A percentile compares a stretch with the other conserved stretches of the same genome.
Evolutionary conservation across 257 asterid species (phyloP).

Genomic region (Fraxinus americana): DNA sequence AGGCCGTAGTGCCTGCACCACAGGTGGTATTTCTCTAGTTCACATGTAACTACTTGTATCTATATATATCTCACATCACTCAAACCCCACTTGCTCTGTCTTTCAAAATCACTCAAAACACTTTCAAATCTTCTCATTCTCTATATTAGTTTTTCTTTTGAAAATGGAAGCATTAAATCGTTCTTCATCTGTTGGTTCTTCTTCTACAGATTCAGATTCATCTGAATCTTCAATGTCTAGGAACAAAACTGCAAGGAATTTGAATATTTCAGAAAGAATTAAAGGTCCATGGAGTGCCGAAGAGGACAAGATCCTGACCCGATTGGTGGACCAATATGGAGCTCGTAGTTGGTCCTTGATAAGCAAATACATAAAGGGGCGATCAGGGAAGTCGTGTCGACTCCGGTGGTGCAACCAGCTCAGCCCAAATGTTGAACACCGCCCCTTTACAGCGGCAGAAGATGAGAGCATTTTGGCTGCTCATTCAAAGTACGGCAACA

Average conservation of each 20-base stretch:
- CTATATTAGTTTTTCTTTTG: not conserved
- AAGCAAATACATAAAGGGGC: slow-evolving; percentile 39
- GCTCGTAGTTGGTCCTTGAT: slow-evolving; percentile 48
- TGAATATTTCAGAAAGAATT: slow-evolving; percentile 19
- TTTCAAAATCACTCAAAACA: no score
- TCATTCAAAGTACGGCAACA: slow-evolving; percentile 47
- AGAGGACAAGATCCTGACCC: slow-evolving; percentile 40
- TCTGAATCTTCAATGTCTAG: not conserved
- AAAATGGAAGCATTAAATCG: not conserved
- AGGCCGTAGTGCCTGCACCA: not conserved
- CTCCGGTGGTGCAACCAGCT: slow-evolving; percentile 58
- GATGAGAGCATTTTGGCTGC: slow-evolving; percentile 45
- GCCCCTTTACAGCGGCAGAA: slow-evolving; percentile 40
- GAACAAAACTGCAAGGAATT: not conserved
- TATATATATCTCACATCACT: not conserved
- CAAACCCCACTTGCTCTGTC: not conserved
- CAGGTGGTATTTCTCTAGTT: not conserved
- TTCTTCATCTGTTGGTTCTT: not conserved
- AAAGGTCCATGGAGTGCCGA: slow-evolving; percentile 59
- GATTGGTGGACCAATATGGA: slow-evolving; percentile 37
- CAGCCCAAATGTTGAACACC: slow-evolving; percentile 46
- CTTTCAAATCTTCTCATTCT: not conserved
- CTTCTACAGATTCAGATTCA: not conserved
- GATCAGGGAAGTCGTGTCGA: slow-evolving; percentile 53
- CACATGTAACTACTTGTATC: not conserved